phyloP scores from a whole-genome alignment of 1,284 basidiomycete genomes.

The Ganoderma sinense region DNA sequence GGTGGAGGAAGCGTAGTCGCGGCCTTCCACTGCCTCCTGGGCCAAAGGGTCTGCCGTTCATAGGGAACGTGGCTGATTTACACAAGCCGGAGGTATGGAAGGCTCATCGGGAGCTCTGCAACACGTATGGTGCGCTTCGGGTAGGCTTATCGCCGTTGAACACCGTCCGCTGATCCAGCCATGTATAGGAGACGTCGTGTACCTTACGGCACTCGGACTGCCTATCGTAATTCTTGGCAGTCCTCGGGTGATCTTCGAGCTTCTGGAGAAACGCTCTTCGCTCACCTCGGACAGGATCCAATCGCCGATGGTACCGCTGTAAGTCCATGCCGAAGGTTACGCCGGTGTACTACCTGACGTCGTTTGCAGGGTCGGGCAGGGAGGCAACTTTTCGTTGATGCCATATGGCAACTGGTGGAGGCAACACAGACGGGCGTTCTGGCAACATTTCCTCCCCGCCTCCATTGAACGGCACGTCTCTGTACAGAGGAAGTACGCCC shows the following conservation, averaged over 20 bases:
- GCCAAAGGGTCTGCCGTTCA: conserved; percentile 3
- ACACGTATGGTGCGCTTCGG: conserved; percentile 5
- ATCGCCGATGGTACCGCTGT: conserved; percentile 10
- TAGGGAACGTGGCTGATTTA: conserved; percentile 9
- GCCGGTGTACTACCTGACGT: not conserved
- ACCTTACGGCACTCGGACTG: conserved; percentile 20
- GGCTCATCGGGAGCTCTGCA: conserved; percentile 4
- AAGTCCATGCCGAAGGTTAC: not conserved
- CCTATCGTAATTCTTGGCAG: conserved; percentile 26
- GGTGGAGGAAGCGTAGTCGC: conserved; percentile 7
- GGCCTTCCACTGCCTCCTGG: conserved; percentile 15
- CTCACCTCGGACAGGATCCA: conserved; percentile 24
- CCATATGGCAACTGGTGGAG: conserved; percentile 30
- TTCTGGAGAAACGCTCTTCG: conserved; percentile 29
- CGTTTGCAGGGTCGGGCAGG: conserved; percentile 25
- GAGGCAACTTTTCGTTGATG: conserved; percentile 26
- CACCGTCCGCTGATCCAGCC: not conserved
- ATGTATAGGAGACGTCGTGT: conserved; percentile 23
- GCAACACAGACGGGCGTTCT: conserved; percentile 25
- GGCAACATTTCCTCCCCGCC: conserved; percentile 2
- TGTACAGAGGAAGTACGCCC: not conserved
- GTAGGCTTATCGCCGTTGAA: not conserved
- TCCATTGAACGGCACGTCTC: not conserved
- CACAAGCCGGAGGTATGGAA: conserved; percentile 10
- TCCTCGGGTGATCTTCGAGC: conserved; percentile 22